phyloP scores from a whole-genome alignment of 2,329 filamentous ascomycete species.

The Pseudopyrenochaeta lycopersici region DNA sequence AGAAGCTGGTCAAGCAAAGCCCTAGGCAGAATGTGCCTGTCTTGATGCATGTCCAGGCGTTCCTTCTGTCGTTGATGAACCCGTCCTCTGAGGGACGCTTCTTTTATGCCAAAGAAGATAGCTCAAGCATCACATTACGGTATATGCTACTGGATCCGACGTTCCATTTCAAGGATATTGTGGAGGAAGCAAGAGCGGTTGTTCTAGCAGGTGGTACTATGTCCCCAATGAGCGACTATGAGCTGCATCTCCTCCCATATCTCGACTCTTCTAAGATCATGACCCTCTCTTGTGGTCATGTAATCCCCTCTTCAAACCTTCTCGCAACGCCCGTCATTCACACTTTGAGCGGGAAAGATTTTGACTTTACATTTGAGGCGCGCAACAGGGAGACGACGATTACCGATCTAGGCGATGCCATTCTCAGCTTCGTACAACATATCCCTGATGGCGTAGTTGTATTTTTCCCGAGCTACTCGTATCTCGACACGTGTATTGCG shows the following conservation, averaged over 20 bases:
- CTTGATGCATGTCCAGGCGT: slow-evolving; percentile 70
- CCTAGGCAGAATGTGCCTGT: slow-evolving; percentile 58
- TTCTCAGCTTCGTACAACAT: slow-evolving; percentile 74
- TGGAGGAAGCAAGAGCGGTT: slow-evolving; percentile 83
- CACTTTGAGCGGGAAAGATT: slow-evolving; percentile 60
- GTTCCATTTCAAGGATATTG: slow-evolving; percentile 88
- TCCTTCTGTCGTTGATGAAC: slow-evolving; percentile 86
- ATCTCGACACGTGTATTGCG: slow-evolving; percentile 74
- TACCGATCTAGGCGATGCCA: slow-evolving; percentile 74
- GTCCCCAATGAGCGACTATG: slow-evolving; percentile 95
- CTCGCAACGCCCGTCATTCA: slow-evolving; percentile 75
- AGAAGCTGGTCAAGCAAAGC: slow-evolving; percentile 9
- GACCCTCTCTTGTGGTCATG: slow-evolving; percentile 92
- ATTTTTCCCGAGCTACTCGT: slow-evolving; percentile 96
- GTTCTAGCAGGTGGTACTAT: slow-evolving; percentile 95
- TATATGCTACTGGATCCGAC: slow-evolving; percentile 93
- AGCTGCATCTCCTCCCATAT: slow-evolving; percentile 83
- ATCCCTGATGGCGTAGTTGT: slow-evolving; percentile 91
- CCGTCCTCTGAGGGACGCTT: slow-evolving; percentile 74
- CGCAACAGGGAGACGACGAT: slow-evolving; percentile 75
- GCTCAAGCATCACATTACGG: slow-evolving; percentile 69
- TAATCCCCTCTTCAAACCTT: slow-evolving; percentile 84
- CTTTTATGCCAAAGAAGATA: slow-evolving; percentile 62
- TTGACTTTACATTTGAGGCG: slow-evolving; percentile 89
- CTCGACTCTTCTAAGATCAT: slow-evolving; percentile 70